Percentiles rank a stretch among this genome's conserved stretches.
These are phyloP conservation scores for Wickerhamomyces sydowiorum DNA, from an alignment of 805 yeast species.

Conservation along the genomic window DNA sequence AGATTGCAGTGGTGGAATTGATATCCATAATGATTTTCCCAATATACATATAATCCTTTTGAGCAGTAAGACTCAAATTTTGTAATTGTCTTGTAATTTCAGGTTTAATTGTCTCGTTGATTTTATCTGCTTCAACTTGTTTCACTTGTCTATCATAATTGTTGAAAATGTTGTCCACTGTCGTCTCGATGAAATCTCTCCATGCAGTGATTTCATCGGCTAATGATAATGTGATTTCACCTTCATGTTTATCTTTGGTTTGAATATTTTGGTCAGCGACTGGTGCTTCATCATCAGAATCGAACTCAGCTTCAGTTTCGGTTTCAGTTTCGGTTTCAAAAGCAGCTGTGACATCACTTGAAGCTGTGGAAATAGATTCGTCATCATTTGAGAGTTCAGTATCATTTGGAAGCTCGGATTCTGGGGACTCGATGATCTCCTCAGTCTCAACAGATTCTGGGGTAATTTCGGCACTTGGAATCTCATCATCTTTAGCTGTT, in stretches of 20 bases:
- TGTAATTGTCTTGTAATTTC: constrained; percentile 29
- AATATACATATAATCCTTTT: constrained; percentile 21
- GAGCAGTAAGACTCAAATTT: constrained; percentile 23
- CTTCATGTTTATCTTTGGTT: constrained; percentile 2
- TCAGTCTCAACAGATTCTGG: not conserved
- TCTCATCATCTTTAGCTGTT: not conserved
- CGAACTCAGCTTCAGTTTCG: constrained; percentile 7
- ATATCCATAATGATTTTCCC: constrained; percentile 31
- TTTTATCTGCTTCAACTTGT: constrained; percentile 21
- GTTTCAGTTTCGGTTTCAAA: constrained; percentile 9
- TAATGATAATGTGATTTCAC: constrained; percentile 19
- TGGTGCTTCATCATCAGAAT: constrained; percentile 5
- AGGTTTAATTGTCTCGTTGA: constrained; percentile 22
- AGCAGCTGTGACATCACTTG: constrained; percentile 2
- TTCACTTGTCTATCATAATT: constrained; percentile 33
- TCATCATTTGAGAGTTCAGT: too few species aligned
- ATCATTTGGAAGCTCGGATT: not conserved
- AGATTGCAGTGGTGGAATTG: constrained; percentile 28
- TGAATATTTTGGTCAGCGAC: not conserved
- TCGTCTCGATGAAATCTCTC: constrained; percentile 30
- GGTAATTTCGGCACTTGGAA: not conserved
- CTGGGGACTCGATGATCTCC: not conserved
- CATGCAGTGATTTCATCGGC: constrained; percentile 32
- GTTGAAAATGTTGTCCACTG: constrained; percentile 31
- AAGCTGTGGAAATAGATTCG: too few species aligned